phyloP scores from a whole-genome alignment of 371 early-diverging fungal species.

The Actinomucor elegans region DNA sequence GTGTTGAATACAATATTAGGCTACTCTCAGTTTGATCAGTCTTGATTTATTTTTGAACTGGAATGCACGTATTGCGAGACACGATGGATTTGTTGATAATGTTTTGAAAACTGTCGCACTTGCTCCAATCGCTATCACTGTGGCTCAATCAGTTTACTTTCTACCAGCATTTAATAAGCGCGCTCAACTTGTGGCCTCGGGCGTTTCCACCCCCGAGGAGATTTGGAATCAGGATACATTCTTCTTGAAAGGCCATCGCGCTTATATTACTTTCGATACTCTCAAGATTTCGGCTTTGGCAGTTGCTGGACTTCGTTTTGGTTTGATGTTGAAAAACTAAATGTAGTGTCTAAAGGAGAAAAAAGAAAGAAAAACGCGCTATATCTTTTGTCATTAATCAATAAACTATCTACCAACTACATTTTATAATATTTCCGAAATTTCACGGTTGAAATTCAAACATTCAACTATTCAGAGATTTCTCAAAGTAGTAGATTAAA shows the following conservation, averaged over 20 bases:
- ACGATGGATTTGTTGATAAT: slow-evolving; percentile 21
- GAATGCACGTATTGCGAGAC: slow-evolving; percentile 21
- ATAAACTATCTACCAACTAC: no score
- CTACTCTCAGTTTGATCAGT: slow-evolving; percentile 19
- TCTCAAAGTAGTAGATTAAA: not conserved
- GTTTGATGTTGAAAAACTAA: slow-evolving; percentile 43
- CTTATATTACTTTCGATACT: slow-evolving; percentile 39
- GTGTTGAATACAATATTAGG: slow-evolving; percentile 8
- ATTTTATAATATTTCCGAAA: no score
- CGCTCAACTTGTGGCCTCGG: slow-evolving; percentile 9
- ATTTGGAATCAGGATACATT: slow-evolving; percentile 20
- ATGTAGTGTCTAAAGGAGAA: not conserved
- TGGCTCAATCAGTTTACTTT: slow-evolving; percentile 23
- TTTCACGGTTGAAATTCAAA: not conserved
- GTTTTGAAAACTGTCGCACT: slow-evolving; percentile 17
- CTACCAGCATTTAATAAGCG: slow-evolving; percentile 22
- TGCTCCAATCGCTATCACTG: slow-evolving; percentile 29
- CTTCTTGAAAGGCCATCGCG: slow-evolving; percentile 32
- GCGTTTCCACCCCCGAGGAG: slow-evolving; percentile 9
- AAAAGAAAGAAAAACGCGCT: slow-evolving; percentile 1
- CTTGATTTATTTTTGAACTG: slow-evolving; percentile 24
- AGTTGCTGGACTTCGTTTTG: slow-evolving; percentile 45
- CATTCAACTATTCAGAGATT: not conserved
- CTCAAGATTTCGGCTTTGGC: slow-evolving; percentile 39
- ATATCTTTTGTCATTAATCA: no score